Evolutionary conservation across 352 stramenopile species (phyloP), one percentile per base, ranked within the genome.

Genomic region (Phytophthora megakarya): DNA sequence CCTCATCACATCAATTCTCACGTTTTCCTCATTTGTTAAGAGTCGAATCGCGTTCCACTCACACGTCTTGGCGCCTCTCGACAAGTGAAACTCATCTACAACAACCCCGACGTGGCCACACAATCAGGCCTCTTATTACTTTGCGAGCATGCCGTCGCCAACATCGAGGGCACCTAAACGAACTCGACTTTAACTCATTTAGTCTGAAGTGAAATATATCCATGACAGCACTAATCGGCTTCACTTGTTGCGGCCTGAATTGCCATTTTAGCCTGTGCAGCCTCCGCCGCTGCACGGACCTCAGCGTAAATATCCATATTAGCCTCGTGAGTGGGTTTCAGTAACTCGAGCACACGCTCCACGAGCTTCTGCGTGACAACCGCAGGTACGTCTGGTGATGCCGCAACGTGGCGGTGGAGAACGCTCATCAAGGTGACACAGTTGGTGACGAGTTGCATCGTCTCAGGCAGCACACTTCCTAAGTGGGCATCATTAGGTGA

Each of bases 221-320:
- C n/a, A n/a, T n/a, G n/a, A n/a, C n/a, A n/a, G n/a, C n/a, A 49
- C 22, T 62, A 64, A 3, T 72, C 58, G 1, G 25, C 32, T 51
- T 57, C 35, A 28, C 22, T 58, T 22, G 37, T 43, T 37, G 63
- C 47, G 15, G 63, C 38, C 32, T 62, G 48, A 15, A 67, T 25
- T 7, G 53, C 38, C 59, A 86, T 67, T 32, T 77, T 58, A 39
- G 58, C 52, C 33, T 80, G 68, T n/a, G 69, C 64, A 33, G 61
- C 62, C 54, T 86, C 70, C 3, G 63, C 60, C 13, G 68, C 61
- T 35, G 61, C 39, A 42, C 60, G 45, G 19, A 92, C 64, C 51
- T 92, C 83, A 10, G 71, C 53, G 55, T 88, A 90, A 6, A 92
- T 64, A 58, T 90, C 83, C 71, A 87, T 72, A 47, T 92, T 92